A percentile compares a stretch with the other conserved stretches of the same genome.
Evolutionary conservation across 768 basidiomycete species (phyloP).

Genomic region (Boletus barrowsii): DNA sequence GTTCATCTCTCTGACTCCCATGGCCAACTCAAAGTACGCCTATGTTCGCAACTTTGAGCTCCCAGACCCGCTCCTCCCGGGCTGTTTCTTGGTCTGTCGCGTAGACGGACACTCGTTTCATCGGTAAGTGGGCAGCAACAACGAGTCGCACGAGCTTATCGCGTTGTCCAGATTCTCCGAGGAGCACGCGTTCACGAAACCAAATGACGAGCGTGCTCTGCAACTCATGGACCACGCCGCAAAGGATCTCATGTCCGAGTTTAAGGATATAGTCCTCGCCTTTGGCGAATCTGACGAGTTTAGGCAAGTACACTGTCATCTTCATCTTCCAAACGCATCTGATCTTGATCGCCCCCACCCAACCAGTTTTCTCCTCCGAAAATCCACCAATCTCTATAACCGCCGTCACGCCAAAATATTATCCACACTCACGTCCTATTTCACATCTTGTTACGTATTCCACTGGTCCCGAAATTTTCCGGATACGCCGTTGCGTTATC

Average conservation of each 20-base stretch:
- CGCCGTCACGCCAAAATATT: slow-evolving; percentile 85
- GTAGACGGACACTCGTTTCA: slow-evolving; percentile 95
- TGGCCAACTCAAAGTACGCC: slow-evolving; percentile 92
- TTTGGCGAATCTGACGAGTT: slow-evolving; percentile 99
- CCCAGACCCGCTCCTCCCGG: slow-evolving; percentile 80
- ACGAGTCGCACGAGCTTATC: background rate
- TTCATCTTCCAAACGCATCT: background rate
- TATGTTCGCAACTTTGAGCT: slow-evolving; percentile 91
- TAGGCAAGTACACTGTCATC: slow-evolving; percentile 50
- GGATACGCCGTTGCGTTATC: slow-evolving; percentile 65
- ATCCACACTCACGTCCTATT: slow-evolving; percentile 77
- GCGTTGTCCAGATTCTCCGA: slow-evolving; percentile 69
- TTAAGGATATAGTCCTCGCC: slow-evolving; percentile 78
- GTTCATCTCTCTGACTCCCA: slow-evolving; percentile 26
- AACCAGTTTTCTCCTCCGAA: slow-evolving; percentile 80
- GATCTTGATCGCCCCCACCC: background rate
- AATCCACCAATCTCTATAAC: slow-evolving; percentile 74
- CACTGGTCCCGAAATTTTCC: slow-evolving; percentile 83
- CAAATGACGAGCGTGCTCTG: slow-evolving; percentile 86
- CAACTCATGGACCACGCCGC: slow-evolving; percentile 93
- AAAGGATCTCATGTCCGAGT: slow-evolving; percentile 72
- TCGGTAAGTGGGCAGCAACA: slow-evolving; percentile 47
- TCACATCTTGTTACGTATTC: slow-evolving; percentile 88
- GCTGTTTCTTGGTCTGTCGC: slow-evolving; percentile 80
- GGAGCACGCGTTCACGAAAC: slow-evolving; percentile 78